Percentiles rank a stretch among this genome's conserved stretches.
These are phyloP conservation scores for Syzygium jambos DNA, from an alignment of 345 rosid species.

Conservation along the genomic window DNA sequence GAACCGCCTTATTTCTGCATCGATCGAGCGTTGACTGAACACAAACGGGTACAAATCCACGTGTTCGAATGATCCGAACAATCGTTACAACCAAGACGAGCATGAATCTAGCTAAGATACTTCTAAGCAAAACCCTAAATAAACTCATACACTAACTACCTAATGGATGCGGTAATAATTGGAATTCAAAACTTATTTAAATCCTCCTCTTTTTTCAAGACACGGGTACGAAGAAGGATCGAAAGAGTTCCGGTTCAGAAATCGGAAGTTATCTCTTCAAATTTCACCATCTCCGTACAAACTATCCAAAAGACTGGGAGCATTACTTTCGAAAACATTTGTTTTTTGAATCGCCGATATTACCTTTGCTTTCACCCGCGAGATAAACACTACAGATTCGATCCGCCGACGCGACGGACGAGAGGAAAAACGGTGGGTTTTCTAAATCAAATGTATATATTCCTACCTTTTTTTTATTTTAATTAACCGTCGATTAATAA, in stretches of 20 bases:
- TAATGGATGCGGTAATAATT: rapidly evolving
- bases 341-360: rapidly evolving
- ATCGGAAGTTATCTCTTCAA: rapidly evolving
- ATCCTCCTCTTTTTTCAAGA: neutral
- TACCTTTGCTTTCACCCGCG: rapidly evolving
- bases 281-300: rapidly evolving
- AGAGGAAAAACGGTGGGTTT: neutral
- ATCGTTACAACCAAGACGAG: neutral
- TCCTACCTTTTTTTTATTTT: neutral
- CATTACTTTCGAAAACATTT: rapidly evolving
- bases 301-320: too few species aligned
- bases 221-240: neutral
- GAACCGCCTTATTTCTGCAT: neutral
- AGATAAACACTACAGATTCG: neutral
- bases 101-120: neutral
- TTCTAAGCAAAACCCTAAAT: neutral
- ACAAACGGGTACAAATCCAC: neutral
- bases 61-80: neutral
- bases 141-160: neutral
- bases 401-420: neutral
- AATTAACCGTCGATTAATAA: neutral
- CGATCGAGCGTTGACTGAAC: neutral
- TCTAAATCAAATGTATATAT: too few species aligned
- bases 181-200: neutral
- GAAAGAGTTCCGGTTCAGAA: neutral